Percentiles rank a stretch among this genome's conserved stretches.
phyloP scores from a whole-genome alignment of 202 grass and related monocot species.

The Cymbopogon flexuosus region DNA sequence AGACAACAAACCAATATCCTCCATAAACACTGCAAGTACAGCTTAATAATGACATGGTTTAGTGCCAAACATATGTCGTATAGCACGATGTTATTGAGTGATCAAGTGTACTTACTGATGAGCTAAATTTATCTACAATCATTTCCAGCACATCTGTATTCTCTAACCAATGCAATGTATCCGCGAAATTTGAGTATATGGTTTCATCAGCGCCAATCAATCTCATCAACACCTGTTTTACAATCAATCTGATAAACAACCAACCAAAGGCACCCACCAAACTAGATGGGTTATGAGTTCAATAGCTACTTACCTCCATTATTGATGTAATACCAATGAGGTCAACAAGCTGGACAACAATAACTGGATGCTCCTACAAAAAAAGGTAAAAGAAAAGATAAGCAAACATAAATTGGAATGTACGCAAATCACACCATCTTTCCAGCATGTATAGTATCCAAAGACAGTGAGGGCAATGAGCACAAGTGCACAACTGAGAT shows the following conservation, averaged over 20 bases:
- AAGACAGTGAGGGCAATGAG: background rate
- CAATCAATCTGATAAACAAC: slow-evolving; percentile 9
- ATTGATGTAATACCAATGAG: slow-evolving; percentile 87
- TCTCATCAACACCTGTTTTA: slow-evolving; percentile 73
- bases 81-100: background rate
- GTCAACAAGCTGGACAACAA: slow-evolving; percentile 79
- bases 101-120: slow-evolving; percentile 56
- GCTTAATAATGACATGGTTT: background rate
- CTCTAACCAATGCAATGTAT: slow-evolving; percentile 77
- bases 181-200: slow-evolving; percentile 65
- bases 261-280: slow-evolving; percentile 20
- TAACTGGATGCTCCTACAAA: slow-evolving; percentile 58
- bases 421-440: background rate
- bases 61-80: background rate
- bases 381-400: background rate
- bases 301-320: slow-evolving; percentile 57
- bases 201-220: slow-evolving; percentile 83
- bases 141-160: slow-evolving; percentile 70
- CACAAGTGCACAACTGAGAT: slow-evolving; percentile 10
- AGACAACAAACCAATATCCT: slow-evolving; percentile 10
- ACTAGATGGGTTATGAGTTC: slow-evolving; percentile 8
- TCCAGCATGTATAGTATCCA: background rate
- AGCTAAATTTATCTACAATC: slow-evolving; percentile 82
- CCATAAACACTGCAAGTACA: background rate
- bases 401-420: slow-evolving; percentile 1